Percentiles rank a stretch among this genome's conserved stretches.
Conservation (phyloP, 2,329 filamentous ascomycete species). For the Aspergillus pseudoterreus region DNA sequence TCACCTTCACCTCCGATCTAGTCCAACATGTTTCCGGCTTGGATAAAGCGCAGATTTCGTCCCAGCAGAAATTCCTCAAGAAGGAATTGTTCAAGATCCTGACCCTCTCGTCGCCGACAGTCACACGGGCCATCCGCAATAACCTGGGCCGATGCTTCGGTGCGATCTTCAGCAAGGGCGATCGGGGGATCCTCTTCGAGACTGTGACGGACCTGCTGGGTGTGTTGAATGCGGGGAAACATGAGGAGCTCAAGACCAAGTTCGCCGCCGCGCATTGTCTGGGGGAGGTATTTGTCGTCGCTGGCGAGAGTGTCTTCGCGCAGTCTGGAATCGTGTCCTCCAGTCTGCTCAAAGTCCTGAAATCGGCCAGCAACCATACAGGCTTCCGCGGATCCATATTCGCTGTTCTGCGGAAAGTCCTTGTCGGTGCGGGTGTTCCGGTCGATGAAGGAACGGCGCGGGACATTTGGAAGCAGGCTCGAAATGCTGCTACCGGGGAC, state of each 20-base stretch:
- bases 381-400: slow-evolving; percentile 79
- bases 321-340: slow-evolving; percentile 72
- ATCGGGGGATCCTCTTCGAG: slow-evolving; percentile 89
- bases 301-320: slow-evolving; percentile 87
- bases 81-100: slow-evolving; percentile 93
- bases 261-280: slow-evolving; percentile 85
- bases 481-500: slow-evolving; percentile 71
- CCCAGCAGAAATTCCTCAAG: slow-evolving; percentile 88
- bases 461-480: slow-evolving; percentile 89
- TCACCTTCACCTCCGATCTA: slow-evolving; percentile 82
- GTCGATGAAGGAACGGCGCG: slow-evolving; percentile 82
- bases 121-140: slow-evolving; percentile 84
- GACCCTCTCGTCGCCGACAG: slow-evolving; percentile 73
- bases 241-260: slow-evolving; percentile 73
- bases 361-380: slow-evolving; percentile 72
- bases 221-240: slow-evolving; percentile 70
- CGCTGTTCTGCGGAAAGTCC: slow-evolving; percentile 69
- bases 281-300: slow-evolving; percentile 84
- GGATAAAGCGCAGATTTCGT: slow-evolving; percentile 73
- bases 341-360: slow-evolving; percentile 73
- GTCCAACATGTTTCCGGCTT: slow-evolving; percentile 71
- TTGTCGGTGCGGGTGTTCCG: slow-evolving; percentile 68
- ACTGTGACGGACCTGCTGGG: slow-evolving; percentile 82
- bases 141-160: slow-evolving; percentile 82
- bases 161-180: slow-evolving; percentile 77